Conservation (phyloP, 129 eudicot species). For the Ambrosia trifida region DNA sequence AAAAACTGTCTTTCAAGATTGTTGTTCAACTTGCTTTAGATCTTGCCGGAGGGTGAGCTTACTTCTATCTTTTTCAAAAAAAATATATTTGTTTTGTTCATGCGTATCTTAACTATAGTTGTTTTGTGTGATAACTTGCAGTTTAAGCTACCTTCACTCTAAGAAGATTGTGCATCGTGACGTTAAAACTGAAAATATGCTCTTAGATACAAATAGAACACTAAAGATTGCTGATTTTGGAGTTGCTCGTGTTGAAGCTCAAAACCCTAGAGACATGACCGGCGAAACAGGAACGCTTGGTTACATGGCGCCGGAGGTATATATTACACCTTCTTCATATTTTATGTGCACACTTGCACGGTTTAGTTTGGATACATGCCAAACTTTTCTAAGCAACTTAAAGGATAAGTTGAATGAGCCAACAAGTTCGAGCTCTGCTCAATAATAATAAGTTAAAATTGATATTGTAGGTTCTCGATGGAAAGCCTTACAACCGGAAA, state of each 20-base stretch:
- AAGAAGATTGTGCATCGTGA: constrained; percentile 71
- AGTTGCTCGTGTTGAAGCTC: too few species aligned
- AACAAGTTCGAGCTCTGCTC: neutral
- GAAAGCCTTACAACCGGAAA: constrained; percentile 59
- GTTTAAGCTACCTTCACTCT: constrained; percentile 17
- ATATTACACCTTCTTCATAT: neutral
- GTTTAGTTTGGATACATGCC: too few species aligned
- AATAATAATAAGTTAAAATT: neutral
- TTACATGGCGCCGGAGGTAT: constrained; percentile 81
- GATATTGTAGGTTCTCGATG: constrained; percentile 1
- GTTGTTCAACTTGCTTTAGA: constrained; percentile 76
- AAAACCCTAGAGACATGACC: too few species aligned
- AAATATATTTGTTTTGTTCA: too few species aligned
- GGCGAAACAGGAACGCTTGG: constrained; percentile 45
- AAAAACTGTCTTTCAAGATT: constrained; percentile 59
- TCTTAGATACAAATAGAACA: constrained; percentile 47
- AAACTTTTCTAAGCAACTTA: too few species aligned
- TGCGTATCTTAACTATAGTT: too few species aligned
- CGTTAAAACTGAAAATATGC: constrained; percentile 74
- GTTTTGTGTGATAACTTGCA: constrained; percentile 41
- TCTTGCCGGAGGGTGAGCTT: constrained; percentile 63
- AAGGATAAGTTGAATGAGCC: too few species aligned
- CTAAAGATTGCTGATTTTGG: constrained; percentile 38
- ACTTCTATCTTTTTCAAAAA: too few species aligned
- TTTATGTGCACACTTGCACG: too few species aligned